Evolutionary conservation across 495 filamentous ascomycete genomes (phyloP).

Genomic region (Xylaria curta): DNA sequence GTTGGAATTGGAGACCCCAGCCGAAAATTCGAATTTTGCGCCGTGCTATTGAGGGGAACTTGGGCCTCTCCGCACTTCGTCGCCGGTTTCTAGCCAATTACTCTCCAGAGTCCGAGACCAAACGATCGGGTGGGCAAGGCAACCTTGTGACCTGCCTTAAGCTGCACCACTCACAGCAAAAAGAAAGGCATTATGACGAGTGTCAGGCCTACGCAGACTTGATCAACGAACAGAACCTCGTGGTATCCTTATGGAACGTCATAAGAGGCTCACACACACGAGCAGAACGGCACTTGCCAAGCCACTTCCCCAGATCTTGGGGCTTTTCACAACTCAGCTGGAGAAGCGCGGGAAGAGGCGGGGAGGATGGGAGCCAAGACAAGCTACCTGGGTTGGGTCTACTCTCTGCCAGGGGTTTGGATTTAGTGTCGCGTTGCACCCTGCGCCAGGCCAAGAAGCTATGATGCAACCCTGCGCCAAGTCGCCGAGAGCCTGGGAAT

Average conservation of each 20-base stretch:
- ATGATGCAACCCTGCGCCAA: slow-evolving; percentile 25
- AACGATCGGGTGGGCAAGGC: slow-evolving; percentile 9
- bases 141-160: slow-evolving; percentile 19
- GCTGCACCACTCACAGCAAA: not conserved
- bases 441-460: not conserved
- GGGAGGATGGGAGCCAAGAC: slow-evolving; percentile 16
- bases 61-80: slow-evolving; percentile 8
- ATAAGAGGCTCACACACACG: slow-evolving; percentile 18
- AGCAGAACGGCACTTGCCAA: slow-evolving; percentile 1
- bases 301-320: slow-evolving; percentile 18
- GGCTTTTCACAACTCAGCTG: slow-evolving; percentile 8
- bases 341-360: not conserved
- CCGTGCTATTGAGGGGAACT: slow-evolving; percentile 6
- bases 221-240: slow-evolving; percentile 1
- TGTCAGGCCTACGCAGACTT: not conserved
- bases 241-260: slow-evolving; percentile 15
- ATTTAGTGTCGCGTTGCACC: slow-evolving; percentile 1
- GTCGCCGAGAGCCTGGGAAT: slow-evolving; percentile 25
- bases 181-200: slow-evolving; percentile 17
- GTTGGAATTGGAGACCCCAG: slow-evolving; percentile 11
- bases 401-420: not conserved
- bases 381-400: slow-evolving; percentile 13
- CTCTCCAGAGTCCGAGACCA: slow-evolving; percentile 10
- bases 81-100: slow-evolving; percentile 9
- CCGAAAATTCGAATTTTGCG: not conserved